These are phyloP conservation scores for Angomonas deanei DNA, from an alignment of 208 protist species.

Conservation along the genomic window DNA sequence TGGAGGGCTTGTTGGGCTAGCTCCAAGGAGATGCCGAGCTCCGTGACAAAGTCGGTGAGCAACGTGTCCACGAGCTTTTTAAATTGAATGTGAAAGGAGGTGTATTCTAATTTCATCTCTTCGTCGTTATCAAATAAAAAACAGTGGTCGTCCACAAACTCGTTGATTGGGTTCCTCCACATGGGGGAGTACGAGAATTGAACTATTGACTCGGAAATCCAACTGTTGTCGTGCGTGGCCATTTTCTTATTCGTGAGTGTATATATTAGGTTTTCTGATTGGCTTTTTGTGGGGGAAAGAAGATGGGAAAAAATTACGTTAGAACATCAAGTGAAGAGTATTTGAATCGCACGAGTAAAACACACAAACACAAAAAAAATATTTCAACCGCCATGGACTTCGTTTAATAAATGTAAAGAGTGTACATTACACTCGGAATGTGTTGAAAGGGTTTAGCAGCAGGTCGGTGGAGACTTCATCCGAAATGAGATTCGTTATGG, in stretches of 20 bases:
- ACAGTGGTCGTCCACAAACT: constrained; percentile 92
- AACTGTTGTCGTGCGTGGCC: constrained; percentile 30
- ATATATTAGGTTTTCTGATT: neutral
- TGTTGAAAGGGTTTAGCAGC: neutral
- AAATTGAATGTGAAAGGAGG: constrained; percentile 75
- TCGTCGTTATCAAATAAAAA: constrained; percentile 78
- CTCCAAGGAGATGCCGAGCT: constrained; percentile 69
- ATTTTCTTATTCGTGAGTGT: constrained; percentile 15
- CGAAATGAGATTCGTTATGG: constrained; percentile 16
- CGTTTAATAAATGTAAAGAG: neutral
- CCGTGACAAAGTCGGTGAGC: constrained; percentile 70
- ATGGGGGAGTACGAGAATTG: constrained; percentile 82
- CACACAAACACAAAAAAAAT: too few relatives aligned
- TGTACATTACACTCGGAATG: neutral
- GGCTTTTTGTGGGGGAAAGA: neutral
- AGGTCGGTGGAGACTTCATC: neutral
- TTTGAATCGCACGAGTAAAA: too few relatives aligned
- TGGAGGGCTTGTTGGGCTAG: constrained; percentile 41
- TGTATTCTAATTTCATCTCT: constrained; percentile 91
- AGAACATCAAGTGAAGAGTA: neutral
- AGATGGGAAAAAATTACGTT: neutral
- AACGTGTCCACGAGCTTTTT: constrained; percentile 74
- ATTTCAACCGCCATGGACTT: too few relatives aligned
- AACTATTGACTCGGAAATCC: constrained; percentile 79
- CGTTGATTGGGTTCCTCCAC: constrained; percentile 76